Evolutionary conservation across 371 early-diverging fungal genomes (phyloP).

Genomic region (Haplosporangium sp.): DNA sequence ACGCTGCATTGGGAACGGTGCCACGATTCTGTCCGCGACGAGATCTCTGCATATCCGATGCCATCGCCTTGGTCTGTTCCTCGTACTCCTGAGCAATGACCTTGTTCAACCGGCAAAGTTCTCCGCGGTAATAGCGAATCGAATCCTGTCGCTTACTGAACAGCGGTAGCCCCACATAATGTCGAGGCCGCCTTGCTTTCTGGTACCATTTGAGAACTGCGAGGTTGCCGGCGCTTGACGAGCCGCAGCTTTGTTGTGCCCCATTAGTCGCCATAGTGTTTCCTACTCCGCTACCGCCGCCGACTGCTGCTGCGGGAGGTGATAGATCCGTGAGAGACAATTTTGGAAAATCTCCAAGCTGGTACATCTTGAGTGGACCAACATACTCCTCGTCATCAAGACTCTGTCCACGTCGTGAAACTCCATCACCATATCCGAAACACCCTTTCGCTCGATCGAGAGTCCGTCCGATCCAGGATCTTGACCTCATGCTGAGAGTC

Average conservation of each 20-base stretch:
- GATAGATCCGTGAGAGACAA: constrained; percentile 26
- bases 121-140: constrained; percentile 41
- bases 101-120: constrained; percentile 34
- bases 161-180: constrained; percentile 29
- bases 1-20: neutral
- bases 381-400: constrained; percentile 24
- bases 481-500: constrained; percentile 21
- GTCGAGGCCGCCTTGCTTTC: constrained; percentile 25
- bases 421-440: constrained; percentile 6
- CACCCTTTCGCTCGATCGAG: constrained; percentile 13
- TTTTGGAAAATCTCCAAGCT: constrained; percentile 29
- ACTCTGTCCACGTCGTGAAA: neutral
- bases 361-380: constrained; percentile 30
- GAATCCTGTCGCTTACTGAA: constrained; percentile 37
- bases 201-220: constrained; percentile 27
- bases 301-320: neutral
- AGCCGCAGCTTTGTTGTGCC: neutral
- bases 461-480: constrained; percentile 15
- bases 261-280: neutral
- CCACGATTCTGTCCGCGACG: neutral
- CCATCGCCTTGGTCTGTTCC: constrained; percentile 10
- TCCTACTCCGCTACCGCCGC: no score
- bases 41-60: constrained; percentile 8
- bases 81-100: constrained; percentile 19
- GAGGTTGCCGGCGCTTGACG: constrained; percentile 5